Percentiles rank a stretch among this genome's conserved stretches.
Evolutionary conservation across 495 filamentous ascomycete species (phyloP).

Genomic region (Aspergillus cristatus): DNA sequence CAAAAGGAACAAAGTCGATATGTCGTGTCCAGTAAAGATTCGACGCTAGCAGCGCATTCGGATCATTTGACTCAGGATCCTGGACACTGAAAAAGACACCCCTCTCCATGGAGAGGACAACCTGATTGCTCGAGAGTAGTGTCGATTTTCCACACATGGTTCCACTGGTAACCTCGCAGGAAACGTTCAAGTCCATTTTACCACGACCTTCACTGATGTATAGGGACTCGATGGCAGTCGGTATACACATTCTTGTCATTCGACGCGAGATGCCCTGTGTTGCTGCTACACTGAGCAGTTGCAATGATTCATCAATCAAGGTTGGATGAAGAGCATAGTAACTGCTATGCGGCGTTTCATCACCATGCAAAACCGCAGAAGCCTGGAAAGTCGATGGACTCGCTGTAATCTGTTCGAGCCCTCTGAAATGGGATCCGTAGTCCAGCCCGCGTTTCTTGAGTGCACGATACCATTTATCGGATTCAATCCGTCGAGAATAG

Average conservation of each 20-base stretch:
- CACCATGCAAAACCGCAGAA: background rate
- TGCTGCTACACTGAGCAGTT: constrained; percentile 6
- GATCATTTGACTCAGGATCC: background rate
- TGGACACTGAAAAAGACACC: background rate
- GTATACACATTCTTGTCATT: constrained; percentile 1
- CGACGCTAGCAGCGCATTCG: background rate
- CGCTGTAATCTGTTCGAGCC: constrained; percentile 15
- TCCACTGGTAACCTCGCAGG: background rate
- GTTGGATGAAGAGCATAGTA: constrained; percentile 7
- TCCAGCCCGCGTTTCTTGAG: constrained; percentile 25
- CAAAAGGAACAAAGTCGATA: background rate
- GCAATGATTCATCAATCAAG: constrained; percentile 9
- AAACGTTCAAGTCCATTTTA: background rate
- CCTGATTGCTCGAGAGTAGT: background rate
- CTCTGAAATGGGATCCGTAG: constrained; percentile 20
- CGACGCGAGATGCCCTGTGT: constrained; percentile 7
- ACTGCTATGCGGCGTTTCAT: background rate
- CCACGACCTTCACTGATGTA: background rate
- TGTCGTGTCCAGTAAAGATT: background rate
- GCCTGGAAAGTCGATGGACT: background rate
- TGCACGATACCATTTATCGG: constrained; percentile 11
- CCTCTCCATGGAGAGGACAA: background rate
- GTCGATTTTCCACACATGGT: background rate
- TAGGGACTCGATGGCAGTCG: constrained; percentile 1
- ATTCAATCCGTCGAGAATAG: constrained; percentile 1